Conservation (phyloP, 371 early-diverging fungal species). For the Mucor piriformis region DNA sequence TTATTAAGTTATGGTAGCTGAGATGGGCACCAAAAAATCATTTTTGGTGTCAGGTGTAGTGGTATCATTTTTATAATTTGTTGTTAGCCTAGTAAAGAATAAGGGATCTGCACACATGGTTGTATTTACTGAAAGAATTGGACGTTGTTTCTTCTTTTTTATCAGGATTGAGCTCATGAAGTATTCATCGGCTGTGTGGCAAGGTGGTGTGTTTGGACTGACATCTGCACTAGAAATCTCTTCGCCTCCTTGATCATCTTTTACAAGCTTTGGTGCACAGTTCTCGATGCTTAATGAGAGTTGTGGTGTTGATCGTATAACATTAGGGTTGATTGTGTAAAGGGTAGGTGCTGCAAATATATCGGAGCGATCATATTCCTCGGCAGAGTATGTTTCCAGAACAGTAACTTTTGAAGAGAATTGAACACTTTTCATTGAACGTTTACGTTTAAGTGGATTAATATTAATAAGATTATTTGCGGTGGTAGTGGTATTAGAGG, state of each 20-base stretch:
- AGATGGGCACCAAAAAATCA: constrained; percentile 25
- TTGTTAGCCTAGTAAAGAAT: constrained; percentile 33
- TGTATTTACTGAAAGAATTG: constrained; percentile 28
- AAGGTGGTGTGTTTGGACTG: constrained; percentile 17
- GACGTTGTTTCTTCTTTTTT: constrained; percentile 22
- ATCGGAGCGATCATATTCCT: constrained; percentile 69
- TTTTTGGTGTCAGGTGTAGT: constrained; percentile 2
- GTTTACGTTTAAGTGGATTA: constrained; percentile 11
- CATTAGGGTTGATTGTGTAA: constrained; percentile 28
- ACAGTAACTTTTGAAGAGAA: constrained; percentile 28
- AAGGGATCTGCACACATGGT: constrained; percentile 33
- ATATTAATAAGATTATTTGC: background rate
- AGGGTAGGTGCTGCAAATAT: constrained; percentile 24
- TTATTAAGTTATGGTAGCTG: constrained; percentile 1
- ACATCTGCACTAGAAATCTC: constrained; percentile 24
- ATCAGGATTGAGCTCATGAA: background rate
- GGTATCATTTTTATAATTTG: constrained; percentile 22
- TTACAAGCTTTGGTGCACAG: constrained; percentile 1
- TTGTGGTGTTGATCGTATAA: constrained; percentile 14
- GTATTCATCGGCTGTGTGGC: background rate
- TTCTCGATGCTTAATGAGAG: constrained; percentile 21
- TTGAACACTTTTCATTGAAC: constrained; percentile 17
- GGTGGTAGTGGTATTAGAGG: background rate
- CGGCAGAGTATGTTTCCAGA: constrained; percentile 65
- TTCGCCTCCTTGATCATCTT: constrained; percentile 9